These are phyloP conservation scores for Cutaneotrichosporon sp. DNA, from an alignment of 1,284 basidiomycete genomes.

Conservation along the genomic window DNA sequence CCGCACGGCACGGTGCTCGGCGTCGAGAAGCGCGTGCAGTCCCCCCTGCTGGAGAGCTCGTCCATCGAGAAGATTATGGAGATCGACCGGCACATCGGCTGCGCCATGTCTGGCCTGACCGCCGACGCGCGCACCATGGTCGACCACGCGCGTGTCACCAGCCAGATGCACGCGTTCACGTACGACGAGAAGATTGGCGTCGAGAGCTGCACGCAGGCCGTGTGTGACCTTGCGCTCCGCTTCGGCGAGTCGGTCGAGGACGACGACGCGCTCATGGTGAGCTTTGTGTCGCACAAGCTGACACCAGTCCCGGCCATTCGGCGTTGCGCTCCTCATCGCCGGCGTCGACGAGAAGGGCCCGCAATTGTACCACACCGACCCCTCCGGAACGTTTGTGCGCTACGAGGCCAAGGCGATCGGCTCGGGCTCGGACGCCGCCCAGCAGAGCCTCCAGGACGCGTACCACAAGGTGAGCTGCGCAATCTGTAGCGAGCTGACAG, in stretches of 20 bases:
- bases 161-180: constrained; percentile 93
- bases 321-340: constrained; percentile 94
- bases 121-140: constrained; percentile 99
- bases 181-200: constrained; percentile 98
- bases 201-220: constrained; percentile 95
- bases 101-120: constrained; percentile 97
- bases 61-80: constrained; percentile 99
- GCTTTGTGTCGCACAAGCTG: background rate
- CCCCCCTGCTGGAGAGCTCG: constrained; percentile 88
- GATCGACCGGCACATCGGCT: constrained; percentile 93
- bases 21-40: constrained; percentile 98
- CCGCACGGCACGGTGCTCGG: constrained; percentile 88
- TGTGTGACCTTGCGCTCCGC: constrained; percentile 93
- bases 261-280: constrained; percentile 95
- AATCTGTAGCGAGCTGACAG: background rate
- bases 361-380: constrained; percentile 98
- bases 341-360: constrained; percentile 96
- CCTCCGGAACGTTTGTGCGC: constrained; percentile 96
- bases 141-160: constrained; percentile 98
- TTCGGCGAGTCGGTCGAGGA: constrained; percentile 99
- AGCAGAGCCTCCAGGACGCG: constrained; percentile 95
- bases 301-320: constrained; percentile 86
- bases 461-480: constrained; percentile 77
- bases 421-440: constrained; percentile 95
- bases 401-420: constrained; percentile 99